These are phyloP conservation scores for Artemisia tridentata DNA, from an alignment of 129 eudicot species.

Conservation along the genomic window DNA sequence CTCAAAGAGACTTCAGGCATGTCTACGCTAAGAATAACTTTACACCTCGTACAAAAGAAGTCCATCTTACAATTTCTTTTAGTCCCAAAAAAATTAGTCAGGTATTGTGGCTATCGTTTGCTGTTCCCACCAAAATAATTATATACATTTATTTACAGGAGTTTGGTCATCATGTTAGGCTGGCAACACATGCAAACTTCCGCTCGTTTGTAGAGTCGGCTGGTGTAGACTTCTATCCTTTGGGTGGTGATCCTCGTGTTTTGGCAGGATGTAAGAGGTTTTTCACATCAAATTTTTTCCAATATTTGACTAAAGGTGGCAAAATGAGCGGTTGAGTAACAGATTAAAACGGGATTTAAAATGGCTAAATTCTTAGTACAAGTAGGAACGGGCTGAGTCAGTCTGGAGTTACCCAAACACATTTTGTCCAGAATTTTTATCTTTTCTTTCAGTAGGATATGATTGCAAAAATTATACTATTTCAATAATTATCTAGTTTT, in stretches of 20 bases:
- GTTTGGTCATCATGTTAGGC: constrained; percentile 86
- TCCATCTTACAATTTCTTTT: not conserved
- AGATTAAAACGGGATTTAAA: not conserved
- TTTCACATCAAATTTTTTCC: constrained; percentile 13
- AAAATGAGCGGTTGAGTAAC: not conserved
- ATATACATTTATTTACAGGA: constrained; percentile 52
- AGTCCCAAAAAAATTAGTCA: too few relatives aligned
- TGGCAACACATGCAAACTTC: constrained; percentile 93
- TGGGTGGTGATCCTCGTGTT: constrained; percentile 97
- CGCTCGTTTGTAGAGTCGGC: constrained; percentile 80
- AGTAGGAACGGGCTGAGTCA: not conserved
- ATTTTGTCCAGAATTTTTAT: too few relatives aligned
- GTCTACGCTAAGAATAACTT: constrained; percentile 8
- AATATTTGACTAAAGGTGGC: not conserved
- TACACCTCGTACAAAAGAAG: constrained; percentile 7
- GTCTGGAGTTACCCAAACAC: too few relatives aligned
- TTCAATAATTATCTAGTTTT: not conserved
- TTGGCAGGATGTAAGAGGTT: constrained; percentile 93
- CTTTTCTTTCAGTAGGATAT: not conserved
- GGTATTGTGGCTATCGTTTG: not conserved
- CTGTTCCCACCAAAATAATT: constrained; percentile 7
- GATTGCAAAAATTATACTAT: not conserved
- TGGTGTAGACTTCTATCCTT: constrained; percentile 91
- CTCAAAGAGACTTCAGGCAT: constrained; percentile 89
- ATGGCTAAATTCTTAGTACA: not conserved